phyloP scores from a whole-genome alignment of 2,329 filamentous ascomycete species.

The Phoma sp. region DNA sequence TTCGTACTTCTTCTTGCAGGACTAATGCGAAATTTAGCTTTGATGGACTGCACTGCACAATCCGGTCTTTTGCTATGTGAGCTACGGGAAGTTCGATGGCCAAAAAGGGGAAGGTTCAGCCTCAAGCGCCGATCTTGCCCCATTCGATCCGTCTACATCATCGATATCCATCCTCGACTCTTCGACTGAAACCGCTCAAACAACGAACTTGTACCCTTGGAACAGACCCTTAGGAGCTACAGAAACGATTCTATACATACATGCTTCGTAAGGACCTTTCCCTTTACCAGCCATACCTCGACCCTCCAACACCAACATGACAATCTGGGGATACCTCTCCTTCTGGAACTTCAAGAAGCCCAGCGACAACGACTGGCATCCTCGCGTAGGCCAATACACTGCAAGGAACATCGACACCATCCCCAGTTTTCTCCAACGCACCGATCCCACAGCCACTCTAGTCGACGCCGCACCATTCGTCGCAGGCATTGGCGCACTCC shows the following conservation, averaged over 20 bases:
- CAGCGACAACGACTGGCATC: slow-evolving; percentile 3
- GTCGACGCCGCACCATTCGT: slow-evolving; percentile 7
- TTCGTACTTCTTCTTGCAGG: too few relatives aligned
- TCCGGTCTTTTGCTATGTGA: too few relatives aligned
- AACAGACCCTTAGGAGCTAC: neutral
- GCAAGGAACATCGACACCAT: neutral
- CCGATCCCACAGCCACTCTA: slow-evolving; percentile 3
- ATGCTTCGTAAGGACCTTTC: too few relatives aligned
- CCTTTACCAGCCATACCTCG: too few relatives aligned
- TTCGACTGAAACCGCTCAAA: too few relatives aligned
- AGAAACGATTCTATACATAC: neutral
- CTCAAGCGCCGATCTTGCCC: slow-evolving; percentile 3
- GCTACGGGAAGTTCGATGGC: too few relatives aligned
- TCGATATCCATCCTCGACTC: neutral
- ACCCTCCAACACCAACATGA: neutral
- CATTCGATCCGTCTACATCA: slow-evolving; percentile 6
- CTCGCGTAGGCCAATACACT: slow-evolving; percentile 3
- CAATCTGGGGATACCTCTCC: neutral
- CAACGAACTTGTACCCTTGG: neutral
- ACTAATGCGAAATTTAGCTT: too few relatives aligned
- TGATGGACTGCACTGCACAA: too few relatives aligned
- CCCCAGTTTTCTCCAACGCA: neutral
- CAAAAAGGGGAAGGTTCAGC: neutral
- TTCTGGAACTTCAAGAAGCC: slow-evolving; percentile 9
- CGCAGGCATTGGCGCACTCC: slow-evolving; percentile 2